These are phyloP conservation scores for Endoconidiophora laricicola DNA, from an alignment of 2,329 filamentous ascomycete species.

Conservation along the genomic window DNA sequence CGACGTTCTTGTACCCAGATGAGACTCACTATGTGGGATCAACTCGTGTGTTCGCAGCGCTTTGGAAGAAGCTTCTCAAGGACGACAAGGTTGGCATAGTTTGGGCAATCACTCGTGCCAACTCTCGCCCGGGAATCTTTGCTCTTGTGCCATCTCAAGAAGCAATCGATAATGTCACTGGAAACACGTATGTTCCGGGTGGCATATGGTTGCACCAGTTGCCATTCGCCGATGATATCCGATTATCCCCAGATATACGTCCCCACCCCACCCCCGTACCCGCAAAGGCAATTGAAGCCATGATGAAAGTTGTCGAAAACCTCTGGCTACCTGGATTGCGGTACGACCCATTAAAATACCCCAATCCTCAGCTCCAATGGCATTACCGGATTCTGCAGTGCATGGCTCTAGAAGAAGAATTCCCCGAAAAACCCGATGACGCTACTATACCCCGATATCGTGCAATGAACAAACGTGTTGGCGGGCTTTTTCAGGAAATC, in stretches of 20 bases:
- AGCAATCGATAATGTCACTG: constrained; percentile 44
- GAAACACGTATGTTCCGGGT: constrained; percentile 56
- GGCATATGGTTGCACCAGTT: constrained; percentile 81
- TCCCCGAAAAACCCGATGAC: constrained; percentile 58
- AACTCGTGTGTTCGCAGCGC: constrained; percentile 76
- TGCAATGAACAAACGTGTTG: constrained; percentile 79
- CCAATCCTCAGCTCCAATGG: constrained; percentile 89
- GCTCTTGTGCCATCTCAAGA: constrained; percentile 66
- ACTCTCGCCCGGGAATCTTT: constrained; percentile 62
- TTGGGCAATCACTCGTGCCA: constrained; percentile 75
- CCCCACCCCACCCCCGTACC: constrained; percentile 36
- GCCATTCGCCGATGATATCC: constrained; percentile 77
- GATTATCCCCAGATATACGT: constrained; percentile 50
- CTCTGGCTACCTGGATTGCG: constrained; percentile 71
- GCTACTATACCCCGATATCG: constrained; percentile 69
- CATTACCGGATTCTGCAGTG: constrained; percentile 91
- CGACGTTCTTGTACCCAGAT: constrained; percentile 84
- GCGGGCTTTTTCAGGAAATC: constrained; percentile 64
- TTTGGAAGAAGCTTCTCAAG: constrained; percentile 72
- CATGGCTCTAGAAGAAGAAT: constrained; percentile 77
- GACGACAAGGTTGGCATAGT: constrained; percentile 69
- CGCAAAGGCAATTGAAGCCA: constrained; percentile 58
- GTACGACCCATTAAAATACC: constrained; percentile 76
- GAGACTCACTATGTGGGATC: constrained; percentile 84
- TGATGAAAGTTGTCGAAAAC: constrained; percentile 70